Percentiles rank a stretch among this genome's conserved stretches.
These are phyloP conservation scores for Talaromyces proteolyticus DNA, from an alignment of 495 filamentous ascomycete genomes.

Conservation along the genomic window DNA sequence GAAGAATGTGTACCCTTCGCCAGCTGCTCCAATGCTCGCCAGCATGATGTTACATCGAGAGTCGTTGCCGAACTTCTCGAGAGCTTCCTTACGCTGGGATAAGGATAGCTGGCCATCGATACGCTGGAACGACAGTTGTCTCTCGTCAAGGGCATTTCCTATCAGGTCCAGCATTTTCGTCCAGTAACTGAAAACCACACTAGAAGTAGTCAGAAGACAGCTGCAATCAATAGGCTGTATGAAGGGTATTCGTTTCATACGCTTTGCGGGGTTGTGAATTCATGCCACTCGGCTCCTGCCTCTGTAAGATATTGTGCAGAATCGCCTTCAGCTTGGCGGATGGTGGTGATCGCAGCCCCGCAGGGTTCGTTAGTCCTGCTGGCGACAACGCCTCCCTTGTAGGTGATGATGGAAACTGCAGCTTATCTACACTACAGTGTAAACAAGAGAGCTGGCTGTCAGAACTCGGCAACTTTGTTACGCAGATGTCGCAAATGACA, in stretches of 20 bases:
- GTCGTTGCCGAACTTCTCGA: constrained; percentile 12
- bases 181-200: constrained; percentile 34
- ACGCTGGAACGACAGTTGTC: constrained; percentile 3
- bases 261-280: background rate
- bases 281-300: background rate
- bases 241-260: background rate
- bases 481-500: background rate
- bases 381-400: background rate
- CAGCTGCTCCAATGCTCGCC: constrained; percentile 19
- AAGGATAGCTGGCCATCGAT: constrained; percentile 14
- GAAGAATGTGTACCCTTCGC: constrained; percentile 19
- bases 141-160: constrained; percentile 6
- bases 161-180: constrained; percentile 33
- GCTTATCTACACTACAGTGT: background rate
- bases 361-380: background rate
- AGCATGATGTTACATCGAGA: constrained; percentile 18
- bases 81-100: background rate
- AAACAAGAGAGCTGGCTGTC: background rate
- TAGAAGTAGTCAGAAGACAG: background rate
- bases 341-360: background rate
- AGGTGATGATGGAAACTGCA: background rate
- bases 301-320: background rate
- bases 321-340: background rate
- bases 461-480: background rate
- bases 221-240: background rate